Percentiles rank a stretch among this genome's conserved stretches.
Evolutionary conservation across 1,284 basidiomycete genomes (phyloP).

Genomic region (Cutaneotrichosporon curvatum): DNA sequence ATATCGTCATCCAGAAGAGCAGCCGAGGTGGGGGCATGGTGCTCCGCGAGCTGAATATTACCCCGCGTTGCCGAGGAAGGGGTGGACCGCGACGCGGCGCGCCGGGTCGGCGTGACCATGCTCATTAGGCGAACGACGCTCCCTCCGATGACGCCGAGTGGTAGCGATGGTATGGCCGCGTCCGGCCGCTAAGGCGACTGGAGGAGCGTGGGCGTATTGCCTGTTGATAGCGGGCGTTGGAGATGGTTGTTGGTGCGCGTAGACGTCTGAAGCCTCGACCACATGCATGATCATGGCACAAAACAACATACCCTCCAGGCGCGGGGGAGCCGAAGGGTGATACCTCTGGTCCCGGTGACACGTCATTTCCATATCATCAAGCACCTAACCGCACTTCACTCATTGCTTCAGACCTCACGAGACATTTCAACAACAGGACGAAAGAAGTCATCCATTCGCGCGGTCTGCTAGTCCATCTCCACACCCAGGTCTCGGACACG

Average conservation of each 20-base stretch:
- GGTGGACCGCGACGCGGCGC: slow-evolving; percentile 14
- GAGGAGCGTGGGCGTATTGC: too few species aligned
- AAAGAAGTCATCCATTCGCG: too few species aligned
- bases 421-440: too few species aligned
- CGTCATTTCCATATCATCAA: neutral
- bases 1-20: slow-evolving; percentile 9
- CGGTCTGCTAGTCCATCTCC: too few species aligned
- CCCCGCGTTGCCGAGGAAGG: slow-evolving; percentile 13
- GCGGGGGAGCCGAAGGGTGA: too few species aligned
- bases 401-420: too few species aligned
- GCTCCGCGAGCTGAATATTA: neutral
- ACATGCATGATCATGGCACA: neutral
- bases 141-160: neutral
- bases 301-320: neutral
- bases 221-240: neutral
- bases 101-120: slow-evolving; percentile 16
- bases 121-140: neutral
- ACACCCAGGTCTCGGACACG: too few species aligned
- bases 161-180: neutral
- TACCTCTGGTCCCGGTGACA: neutral
- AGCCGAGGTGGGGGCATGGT: slow-evolving; percentile 1
- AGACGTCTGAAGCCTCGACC: too few species aligned
- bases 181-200: neutral
- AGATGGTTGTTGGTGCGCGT: neutral
- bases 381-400: too few species aligned